phyloP scores from a whole-genome alignment of 331 rosid species.

The Arachis monticola region DNA sequence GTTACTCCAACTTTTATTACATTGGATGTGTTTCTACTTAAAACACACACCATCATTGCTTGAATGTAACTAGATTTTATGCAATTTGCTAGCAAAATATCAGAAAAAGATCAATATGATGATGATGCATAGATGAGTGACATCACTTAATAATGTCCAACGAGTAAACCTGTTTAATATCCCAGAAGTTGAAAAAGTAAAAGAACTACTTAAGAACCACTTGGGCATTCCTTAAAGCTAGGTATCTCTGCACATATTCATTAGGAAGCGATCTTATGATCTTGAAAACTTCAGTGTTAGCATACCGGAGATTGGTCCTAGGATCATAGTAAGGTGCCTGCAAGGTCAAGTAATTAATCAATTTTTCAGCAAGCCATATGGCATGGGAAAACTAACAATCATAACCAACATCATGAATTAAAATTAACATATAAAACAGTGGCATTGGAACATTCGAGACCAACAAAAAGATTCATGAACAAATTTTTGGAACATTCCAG shows the following conservation, averaged over 20 bases:
- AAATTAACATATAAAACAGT: conserved; percentile 4
- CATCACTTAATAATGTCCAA: conserved; percentile 8
- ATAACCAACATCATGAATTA: background rate
- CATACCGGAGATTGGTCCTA: conserved; percentile 83
- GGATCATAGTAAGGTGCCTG: conserved; percentile 97
- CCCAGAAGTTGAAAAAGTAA: background rate
- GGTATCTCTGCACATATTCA: conserved; percentile 85
- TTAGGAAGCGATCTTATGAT: conserved; percentile 77
- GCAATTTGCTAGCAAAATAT: background rate
- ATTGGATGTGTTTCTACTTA: background rate
- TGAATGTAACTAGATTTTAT: background rate
- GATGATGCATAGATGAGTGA: background rate
- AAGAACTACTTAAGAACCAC: conserved; percentile 65
- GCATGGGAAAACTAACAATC: background rate
- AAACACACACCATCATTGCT: background rate
- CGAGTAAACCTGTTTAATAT: conserved; percentile 22
- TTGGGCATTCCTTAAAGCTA: conserved; percentile 82
- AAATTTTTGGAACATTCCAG: background rate
- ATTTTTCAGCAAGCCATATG: background rate
- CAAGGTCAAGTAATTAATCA: conserved; percentile 41
- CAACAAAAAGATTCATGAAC: background rate
- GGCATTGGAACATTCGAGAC: background rate
- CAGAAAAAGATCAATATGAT: background rate
- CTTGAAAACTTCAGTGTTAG: conserved; percentile 85
- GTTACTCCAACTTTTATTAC: background rate